These are phyloP conservation scores for Trypethelium eluteriae DNA, from an alignment of 495 filamentous ascomycete species.

Conservation along the genomic window DNA sequence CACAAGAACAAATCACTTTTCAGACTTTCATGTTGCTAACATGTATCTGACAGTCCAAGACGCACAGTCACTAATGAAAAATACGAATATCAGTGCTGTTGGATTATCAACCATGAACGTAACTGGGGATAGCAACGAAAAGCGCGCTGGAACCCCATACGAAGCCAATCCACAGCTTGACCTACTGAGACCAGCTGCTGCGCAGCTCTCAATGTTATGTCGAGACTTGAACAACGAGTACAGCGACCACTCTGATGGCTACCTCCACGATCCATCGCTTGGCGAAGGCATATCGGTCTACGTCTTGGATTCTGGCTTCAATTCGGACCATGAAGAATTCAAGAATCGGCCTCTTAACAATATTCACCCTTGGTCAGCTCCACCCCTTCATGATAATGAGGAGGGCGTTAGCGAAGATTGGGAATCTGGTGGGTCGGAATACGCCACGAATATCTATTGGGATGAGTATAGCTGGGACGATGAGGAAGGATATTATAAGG, in stretches of 20 bases:
- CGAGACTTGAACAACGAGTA: not conserved
- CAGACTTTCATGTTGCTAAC: constrained; percentile 6
- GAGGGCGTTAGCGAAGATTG: not conserved
- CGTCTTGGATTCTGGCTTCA: not conserved
- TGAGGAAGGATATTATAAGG: not conserved
- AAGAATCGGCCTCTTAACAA: constrained; percentile 4
- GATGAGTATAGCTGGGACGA: not conserved
- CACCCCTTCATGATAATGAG: not conserved
- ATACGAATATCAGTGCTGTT: constrained; percentile 3
- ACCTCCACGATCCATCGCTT: constrained; percentile 9
- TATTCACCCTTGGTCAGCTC: not conserved
- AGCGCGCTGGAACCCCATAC: not conserved
- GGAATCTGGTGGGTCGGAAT: constrained; percentile 5
- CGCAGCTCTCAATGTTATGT: not conserved
- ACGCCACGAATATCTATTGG: not conserved
- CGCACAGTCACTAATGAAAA: not conserved
- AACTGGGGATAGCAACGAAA: not conserved
- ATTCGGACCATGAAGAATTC: constrained; percentile 8
- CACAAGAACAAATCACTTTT: not conserved
- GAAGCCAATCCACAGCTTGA: not conserved
- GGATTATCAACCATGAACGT: constrained; percentile 4
- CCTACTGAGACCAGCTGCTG: not conserved
- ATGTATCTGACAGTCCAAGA: not conserved
- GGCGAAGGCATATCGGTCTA: not conserved
- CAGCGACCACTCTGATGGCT: not conserved